These are phyloP conservation scores for Cyclotella choctawhatcheeana DNA, from an alignment of 108 stramenopile species.

Conservation along the genomic window DNA sequence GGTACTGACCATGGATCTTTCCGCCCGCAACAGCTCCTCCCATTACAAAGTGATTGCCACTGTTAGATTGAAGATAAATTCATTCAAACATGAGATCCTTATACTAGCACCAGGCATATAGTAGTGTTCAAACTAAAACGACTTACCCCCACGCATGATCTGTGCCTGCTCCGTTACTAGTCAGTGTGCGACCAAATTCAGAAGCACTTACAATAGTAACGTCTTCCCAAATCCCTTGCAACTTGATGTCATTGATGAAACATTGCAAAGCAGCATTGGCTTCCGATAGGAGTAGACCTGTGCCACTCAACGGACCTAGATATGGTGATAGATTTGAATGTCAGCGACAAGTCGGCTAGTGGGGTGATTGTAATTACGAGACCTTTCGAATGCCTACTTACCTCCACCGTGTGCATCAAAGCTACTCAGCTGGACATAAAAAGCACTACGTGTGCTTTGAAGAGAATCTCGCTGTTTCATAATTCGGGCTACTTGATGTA, in stretches of 20 bases:
- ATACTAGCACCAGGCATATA: background rate
- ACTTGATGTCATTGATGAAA: slow-evolving; percentile 41
- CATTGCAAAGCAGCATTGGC: slow-evolving; percentile 43
- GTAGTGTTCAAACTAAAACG: background rate
- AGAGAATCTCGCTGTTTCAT: slow-evolving; percentile 32
- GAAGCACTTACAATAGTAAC: slow-evolving; percentile 24
- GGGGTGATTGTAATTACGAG: no score
- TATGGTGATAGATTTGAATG: no score
- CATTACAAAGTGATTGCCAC: slow-evolving; percentile 39
- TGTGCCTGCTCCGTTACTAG: slow-evolving; percentile 51
- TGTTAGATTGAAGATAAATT: no score
- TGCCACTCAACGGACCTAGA: no score
- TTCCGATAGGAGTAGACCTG: slow-evolving; percentile 25
- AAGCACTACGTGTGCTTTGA: slow-evolving; percentile 35
- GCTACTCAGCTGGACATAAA: slow-evolving; percentile 29
- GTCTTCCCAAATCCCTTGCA: slow-evolving; percentile 45
- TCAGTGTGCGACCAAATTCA: slow-evolving; percentile 48
- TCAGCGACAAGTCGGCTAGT: no score
- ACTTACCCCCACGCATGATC: slow-evolving; percentile 51
- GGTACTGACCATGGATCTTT: slow-evolving; percentile 59
- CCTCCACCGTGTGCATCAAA: slow-evolving; percentile 53
- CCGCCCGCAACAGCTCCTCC: slow-evolving; percentile 64
- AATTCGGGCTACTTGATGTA: slow-evolving; percentile 33
- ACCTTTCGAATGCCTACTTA: no score
- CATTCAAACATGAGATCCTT: no score